phyloP scores from a whole-genome alignment of 352 stramenopile genomes.

The Phytophthora cryptogea region DNA sequence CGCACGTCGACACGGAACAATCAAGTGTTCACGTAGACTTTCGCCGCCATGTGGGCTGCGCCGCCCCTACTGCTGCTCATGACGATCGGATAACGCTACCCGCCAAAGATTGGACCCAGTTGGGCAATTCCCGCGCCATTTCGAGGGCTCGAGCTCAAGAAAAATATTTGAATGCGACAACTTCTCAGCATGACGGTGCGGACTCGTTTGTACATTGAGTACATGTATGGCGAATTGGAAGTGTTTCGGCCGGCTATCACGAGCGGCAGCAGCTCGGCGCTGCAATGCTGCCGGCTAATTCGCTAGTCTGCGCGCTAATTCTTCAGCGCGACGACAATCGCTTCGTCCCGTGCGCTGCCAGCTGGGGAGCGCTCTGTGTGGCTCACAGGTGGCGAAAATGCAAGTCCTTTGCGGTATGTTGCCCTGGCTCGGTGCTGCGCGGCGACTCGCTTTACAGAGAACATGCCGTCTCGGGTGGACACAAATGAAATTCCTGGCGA shows the following conservation, averaged over 20 bases:
- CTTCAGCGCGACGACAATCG: neutral
- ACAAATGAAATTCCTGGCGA: conserved; percentile 37
- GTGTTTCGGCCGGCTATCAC: neutral
- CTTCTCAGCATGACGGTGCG: neutral
- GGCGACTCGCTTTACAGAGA: conserved; percentile 21
- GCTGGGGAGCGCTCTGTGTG: conserved; percentile 29
- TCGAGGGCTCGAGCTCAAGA: conserved; percentile 12
- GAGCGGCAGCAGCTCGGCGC: too few relatives aligned
- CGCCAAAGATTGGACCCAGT: neutral
- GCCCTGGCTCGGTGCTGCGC: conserved; percentile 9
- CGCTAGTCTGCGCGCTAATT: conserved; percentile 9
- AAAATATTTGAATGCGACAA: conserved; percentile 19
- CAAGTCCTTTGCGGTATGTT: conserved; percentile 25
- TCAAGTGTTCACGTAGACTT: conserved; percentile 25
- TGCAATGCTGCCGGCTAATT: conserved; percentile 5
- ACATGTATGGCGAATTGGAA: neutral
- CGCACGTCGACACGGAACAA: conserved; percentile 12
- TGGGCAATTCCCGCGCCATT: conserved; percentile 3
- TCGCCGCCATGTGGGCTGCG: conserved; percentile 14
- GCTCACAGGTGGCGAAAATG: conserved; percentile 15
- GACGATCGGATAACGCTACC: conserved; percentile 14
- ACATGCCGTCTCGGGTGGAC: conserved; percentile 18
- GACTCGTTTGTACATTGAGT: neutral
- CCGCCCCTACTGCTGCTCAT: conserved; percentile 21
- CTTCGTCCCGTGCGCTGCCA: conserved; percentile 21